Percentiles rank a stretch among this genome's conserved stretches.
Evolutionary conservation across 371 early-diverging fungal species (phyloP).

Genomic region (Rozella allomycis): DNA sequence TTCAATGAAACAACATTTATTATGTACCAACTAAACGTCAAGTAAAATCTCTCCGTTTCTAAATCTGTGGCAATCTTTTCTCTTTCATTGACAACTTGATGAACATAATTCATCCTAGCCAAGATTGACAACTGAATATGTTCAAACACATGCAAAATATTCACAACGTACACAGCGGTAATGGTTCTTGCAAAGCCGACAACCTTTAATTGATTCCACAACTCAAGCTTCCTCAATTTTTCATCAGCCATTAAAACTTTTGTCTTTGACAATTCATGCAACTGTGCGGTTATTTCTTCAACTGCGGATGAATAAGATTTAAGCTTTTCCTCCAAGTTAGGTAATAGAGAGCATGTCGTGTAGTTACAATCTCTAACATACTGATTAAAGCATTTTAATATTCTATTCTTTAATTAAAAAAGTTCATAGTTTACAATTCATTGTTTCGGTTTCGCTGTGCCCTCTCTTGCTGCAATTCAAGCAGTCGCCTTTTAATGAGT

Average conservation of each 20-base stretch:
- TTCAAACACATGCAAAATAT: constrained; percentile 51
- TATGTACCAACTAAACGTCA: constrained; percentile 76
- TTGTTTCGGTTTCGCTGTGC: too few species aligned
- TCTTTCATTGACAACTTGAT: constrained; percentile 49
- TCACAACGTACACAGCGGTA: constrained; percentile 53
- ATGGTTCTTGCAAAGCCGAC: constrained; percentile 57
- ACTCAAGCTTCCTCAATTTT: constrained; percentile 27
- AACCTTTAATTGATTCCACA: constrained; percentile 74
- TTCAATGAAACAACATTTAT: constrained; percentile 66
- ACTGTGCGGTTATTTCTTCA: constrained; percentile 39
- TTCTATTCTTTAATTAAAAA: too few species aligned
- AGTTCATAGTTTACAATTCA: too few species aligned
- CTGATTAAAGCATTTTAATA: constrained; percentile 85
- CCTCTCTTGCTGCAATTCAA: too few species aligned
- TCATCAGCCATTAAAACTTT: constrained; percentile 6
- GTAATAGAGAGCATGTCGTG: constrained; percentile 50
- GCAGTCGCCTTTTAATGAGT: too few species aligned
- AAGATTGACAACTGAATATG: constrained; percentile 70
- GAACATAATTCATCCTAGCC: constrained; percentile 72
- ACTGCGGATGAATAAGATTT: constrained; percentile 52
- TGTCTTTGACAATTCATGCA: constrained; percentile 19
- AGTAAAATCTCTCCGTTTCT: constrained; percentile 49
- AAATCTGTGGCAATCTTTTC: too few species aligned
- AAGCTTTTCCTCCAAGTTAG: constrained; percentile 51
- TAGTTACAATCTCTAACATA: constrained; percentile 74